These are phyloP conservation scores for Sanguinoderma infundibulare DNA, from an alignment of 1,284 basidiomycete genomes.

Conservation along the genomic window DNA sequence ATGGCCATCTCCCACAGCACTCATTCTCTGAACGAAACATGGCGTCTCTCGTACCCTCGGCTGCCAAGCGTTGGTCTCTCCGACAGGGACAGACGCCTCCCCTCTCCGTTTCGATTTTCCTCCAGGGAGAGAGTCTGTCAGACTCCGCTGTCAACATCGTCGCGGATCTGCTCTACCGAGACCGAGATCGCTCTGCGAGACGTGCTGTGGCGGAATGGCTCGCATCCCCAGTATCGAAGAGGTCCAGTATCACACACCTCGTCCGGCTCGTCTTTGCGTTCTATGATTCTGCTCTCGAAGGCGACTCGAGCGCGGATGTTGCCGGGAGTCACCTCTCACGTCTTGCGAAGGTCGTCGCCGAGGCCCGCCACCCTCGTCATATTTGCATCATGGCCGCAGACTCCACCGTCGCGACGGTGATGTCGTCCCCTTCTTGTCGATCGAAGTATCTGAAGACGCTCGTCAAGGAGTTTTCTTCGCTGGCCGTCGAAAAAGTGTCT, in stretches of 20 bases:
- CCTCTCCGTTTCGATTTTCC: constrained; percentile 33
- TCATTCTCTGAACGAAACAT: constrained; percentile 9
- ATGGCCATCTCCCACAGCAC: constrained; percentile 35
- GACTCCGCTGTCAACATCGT: constrained; percentile 45
- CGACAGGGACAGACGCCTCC: constrained; percentile 23
- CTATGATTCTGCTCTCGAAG: constrained; percentile 19
- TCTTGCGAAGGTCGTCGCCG: constrained; percentile 19
- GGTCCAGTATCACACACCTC: constrained; percentile 33
- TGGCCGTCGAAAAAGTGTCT: constrained; percentile 17
- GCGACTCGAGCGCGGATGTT: not conserved
- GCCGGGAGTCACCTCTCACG: constrained; percentile 24
- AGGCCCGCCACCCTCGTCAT: constrained; percentile 4
- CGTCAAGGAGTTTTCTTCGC: constrained; percentile 7
- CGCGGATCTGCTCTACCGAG: constrained; percentile 46
- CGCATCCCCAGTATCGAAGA: constrained; percentile 23
- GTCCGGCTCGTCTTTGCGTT: constrained; percentile 21
- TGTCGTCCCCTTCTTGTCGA: constrained; percentile 17
- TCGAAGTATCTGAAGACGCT: constrained; percentile 22
- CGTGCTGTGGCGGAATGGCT: constrained; percentile 37
- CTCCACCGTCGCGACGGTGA: constrained; percentile 20
- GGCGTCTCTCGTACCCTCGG: constrained; percentile 17
- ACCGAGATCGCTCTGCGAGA: constrained; percentile 28
- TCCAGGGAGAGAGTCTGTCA: constrained; percentile 46
- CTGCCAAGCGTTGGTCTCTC: constrained; percentile 25
- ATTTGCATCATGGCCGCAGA: constrained; percentile 18